phyloP scores from a whole-genome alignment of 257 asterid genomes.

The Salvia miltiorrhiza region DNA sequence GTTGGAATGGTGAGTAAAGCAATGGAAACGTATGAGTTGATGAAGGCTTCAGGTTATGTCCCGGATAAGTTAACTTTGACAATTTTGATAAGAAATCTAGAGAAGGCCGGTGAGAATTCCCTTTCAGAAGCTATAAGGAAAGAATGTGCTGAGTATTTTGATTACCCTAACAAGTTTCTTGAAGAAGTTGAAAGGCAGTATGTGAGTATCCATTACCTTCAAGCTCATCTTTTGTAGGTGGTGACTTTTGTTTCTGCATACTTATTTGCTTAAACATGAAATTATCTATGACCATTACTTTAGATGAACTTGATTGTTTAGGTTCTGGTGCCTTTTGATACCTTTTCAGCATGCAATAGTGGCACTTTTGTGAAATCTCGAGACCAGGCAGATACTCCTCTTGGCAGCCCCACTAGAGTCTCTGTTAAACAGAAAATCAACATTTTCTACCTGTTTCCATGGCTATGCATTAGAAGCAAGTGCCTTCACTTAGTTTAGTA shows the following conservation, averaged over 20 bases:
- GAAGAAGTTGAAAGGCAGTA: slow-evolving; percentile 42
- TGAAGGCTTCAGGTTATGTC: slow-evolving; percentile 63
- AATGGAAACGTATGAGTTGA: slow-evolving; percentile 48
- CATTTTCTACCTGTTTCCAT: no score
- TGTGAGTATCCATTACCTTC: slow-evolving; percentile 38
- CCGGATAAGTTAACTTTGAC: slow-evolving; percentile 66
- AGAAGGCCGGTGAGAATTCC: slow-evolving; percentile 50
- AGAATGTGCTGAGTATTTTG: slow-evolving; percentile 57
- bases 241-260: not conserved
- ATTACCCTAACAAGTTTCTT: slow-evolving; percentile 50
- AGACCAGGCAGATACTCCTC: no score
- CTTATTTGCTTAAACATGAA: not conserved
- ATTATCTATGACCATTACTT: not conserved
- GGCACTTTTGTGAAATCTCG: no score
- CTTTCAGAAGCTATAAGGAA: slow-evolving; percentile 42
- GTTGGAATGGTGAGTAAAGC: slow-evolving; percentile 56
- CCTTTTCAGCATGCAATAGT: not conserved
- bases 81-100: slow-evolving; percentile 59
- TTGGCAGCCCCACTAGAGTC: no score
- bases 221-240: not conserved
- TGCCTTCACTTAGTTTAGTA: not conserved
- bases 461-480: not conserved
- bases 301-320: not conserved
- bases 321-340: no score
- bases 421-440: no score